These are phyloP conservation scores for Collybia mongolica DNA, from an alignment of 768 basidiomycete species.

Conservation along the genomic window DNA sequence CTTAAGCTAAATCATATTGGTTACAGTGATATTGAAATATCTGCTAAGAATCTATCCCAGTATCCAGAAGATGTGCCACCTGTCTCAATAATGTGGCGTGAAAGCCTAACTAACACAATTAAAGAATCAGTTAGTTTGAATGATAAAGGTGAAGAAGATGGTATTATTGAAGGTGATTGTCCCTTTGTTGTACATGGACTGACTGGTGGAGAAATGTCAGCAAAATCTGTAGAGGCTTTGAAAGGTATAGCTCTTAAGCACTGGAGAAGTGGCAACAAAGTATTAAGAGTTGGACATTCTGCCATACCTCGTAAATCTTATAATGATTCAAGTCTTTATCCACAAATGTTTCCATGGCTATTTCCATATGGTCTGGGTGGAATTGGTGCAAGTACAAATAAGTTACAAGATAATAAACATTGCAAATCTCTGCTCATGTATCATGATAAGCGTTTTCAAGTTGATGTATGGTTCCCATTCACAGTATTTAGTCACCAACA, in stretches of 20 bases:
- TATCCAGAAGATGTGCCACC: conserved; percentile 22
- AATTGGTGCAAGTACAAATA: conserved; percentile 5
- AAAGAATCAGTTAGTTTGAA: conserved; percentile 20
- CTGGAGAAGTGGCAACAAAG: conserved; percentile 16
- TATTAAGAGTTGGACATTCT: conserved; percentile 25
- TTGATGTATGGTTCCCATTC: conserved; percentile 32
- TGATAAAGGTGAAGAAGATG: conserved; percentile 27
- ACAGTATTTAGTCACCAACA: conserved; percentile 40
- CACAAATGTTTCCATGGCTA: conserved; percentile 41
- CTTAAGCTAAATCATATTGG: conserved; percentile 31
- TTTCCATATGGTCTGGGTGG: conserved; percentile 36
- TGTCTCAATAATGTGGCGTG: conserved; percentile 20
- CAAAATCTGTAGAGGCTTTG: conserved; percentile 12
- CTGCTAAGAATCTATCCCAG: conserved; percentile 16
- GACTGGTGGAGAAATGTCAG: conserved; percentile 19
- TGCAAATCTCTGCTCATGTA: conserved; percentile 29
- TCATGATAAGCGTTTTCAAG: conserved; percentile 37
- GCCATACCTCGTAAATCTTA: conserved; percentile 19
- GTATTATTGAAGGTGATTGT: conserved; percentile 26
- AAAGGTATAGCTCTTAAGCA: conserved; percentile 25
- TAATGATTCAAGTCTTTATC: conserved; percentile 33
- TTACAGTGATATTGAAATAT: conserved; percentile 29
- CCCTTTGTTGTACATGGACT: conserved; percentile 37
- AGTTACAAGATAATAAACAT: conserved; percentile 16
- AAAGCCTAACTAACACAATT: conserved; percentile 15